Evolutionary conservation across 2,329 filamentous ascomycete genomes (phyloP).

Genomic region (Simplicillium sp.): DNA sequence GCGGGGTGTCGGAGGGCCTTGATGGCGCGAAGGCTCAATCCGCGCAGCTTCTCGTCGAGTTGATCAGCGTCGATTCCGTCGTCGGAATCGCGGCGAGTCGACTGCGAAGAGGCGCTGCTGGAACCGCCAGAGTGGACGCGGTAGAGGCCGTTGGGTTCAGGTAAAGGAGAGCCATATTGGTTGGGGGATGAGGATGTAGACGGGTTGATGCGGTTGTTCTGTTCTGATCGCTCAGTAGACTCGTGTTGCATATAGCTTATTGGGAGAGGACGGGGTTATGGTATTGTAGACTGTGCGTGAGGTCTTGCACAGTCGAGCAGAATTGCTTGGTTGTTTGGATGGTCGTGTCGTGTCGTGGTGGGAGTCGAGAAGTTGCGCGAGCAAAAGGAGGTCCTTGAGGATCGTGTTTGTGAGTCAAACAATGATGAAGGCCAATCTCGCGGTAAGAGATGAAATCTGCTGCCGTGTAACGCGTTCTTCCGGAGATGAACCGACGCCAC

Average conservation of each 20-base stretch:
- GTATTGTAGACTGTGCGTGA: constrained; percentile 38
- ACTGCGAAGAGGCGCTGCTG: constrained; percentile 24
- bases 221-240: constrained; percentile 36
- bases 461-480: constrained; percentile 12
- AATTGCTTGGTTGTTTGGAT: background rate
- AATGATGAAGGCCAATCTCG: constrained; percentile 1
- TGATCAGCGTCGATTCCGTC: constrained; percentile 26
- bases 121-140: constrained; percentile 21
- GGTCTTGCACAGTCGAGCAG: constrained; percentile 39
- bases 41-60: constrained; percentile 40
- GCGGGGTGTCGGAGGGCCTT: constrained; percentile 17
- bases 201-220: constrained; percentile 24
- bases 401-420: background rate
- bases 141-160: constrained; percentile 28
- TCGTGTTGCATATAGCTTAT: constrained; percentile 57
- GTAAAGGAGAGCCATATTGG: constrained; percentile 49
- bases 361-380: constrained; percentile 4
- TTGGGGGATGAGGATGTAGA: constrained; percentile 20
- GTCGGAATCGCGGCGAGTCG: constrained; percentile 15
- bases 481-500: constrained; percentile 1
- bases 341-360: no score
- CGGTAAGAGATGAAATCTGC: no score
- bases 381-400: constrained; percentile 1
- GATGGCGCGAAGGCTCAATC: constrained; percentile 35
- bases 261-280: constrained; percentile 21